Conservation (phyloP, 352 stramenopile species). For the Globisporangium emineosum region DNA sequence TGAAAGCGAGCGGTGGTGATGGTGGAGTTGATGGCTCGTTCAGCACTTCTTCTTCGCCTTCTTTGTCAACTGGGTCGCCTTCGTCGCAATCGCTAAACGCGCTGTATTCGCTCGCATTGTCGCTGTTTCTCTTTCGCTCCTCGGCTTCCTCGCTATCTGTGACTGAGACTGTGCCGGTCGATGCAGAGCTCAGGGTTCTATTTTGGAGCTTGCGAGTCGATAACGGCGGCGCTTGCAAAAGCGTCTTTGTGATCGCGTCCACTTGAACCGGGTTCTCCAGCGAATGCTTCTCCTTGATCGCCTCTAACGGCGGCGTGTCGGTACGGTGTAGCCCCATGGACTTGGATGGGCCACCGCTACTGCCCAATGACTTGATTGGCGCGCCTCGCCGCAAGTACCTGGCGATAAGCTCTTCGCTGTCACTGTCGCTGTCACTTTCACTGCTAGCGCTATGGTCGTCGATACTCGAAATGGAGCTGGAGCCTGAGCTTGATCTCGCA, state of each 20-base stretch:
- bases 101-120: slow-evolving; percentile 12
- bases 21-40: not conserved
- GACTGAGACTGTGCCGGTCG: slow-evolving; percentile 29
- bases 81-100: slow-evolving; percentile 20
- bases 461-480: slow-evolving; percentile 17
- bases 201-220: slow-evolving; percentile 12
- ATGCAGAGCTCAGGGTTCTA: slow-evolving; percentile 30
- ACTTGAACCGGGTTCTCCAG: not conserved
- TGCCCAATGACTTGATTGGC: slow-evolving; percentile 10
- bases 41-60: not conserved
- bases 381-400: slow-evolving; percentile 15
- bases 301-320: slow-evolving; percentile 5
- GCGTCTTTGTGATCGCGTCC: not conserved
- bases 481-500: not conserved
- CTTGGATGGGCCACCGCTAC: not conserved
- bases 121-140: slow-evolving; percentile 16
- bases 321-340: not conserved
- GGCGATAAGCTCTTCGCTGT: slow-evolving; percentile 21
- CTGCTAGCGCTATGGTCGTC: slow-evolving; percentile 14
- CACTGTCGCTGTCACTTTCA: slow-evolving; percentile 4
- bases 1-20: not conserved
- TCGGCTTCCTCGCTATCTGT: slow-evolving; percentile 27
- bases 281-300: slow-evolving; percentile 17
- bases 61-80: slow-evolving; percentile 23
- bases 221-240: not conserved